These are phyloP conservation scores for Spathaspora gorwiae DNA, from an alignment of 805 yeast genomes.

Conservation along the genomic window DNA sequence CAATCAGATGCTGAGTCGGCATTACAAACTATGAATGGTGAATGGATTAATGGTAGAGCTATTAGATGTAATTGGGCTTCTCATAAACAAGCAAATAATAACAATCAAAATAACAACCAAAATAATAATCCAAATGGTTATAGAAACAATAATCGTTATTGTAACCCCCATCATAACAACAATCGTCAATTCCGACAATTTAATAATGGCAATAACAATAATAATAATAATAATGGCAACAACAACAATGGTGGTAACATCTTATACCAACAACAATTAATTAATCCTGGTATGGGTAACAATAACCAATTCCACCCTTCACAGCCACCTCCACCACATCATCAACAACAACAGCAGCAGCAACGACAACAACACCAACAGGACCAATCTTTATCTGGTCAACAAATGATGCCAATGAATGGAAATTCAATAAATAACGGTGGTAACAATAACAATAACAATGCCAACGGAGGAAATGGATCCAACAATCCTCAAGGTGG, in stretches of 20 bases:
- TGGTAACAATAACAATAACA: slow-evolving; percentile 6
- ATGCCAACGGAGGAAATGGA: neutral
- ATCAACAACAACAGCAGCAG: slow-evolving; percentile 1
- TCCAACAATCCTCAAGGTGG: slow-evolving; percentile 6
- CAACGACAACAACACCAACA: slow-evolving; percentile 4
- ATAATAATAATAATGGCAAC: slow-evolving; percentile 1
- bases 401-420: slow-evolving; percentile 9
- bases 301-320: neutral
- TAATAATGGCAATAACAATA: slow-evolving; percentile 9
- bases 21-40: slow-evolving; percentile 69
- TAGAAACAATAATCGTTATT: slow-evolving; percentile 10
- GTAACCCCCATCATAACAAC: slow-evolving; percentile 6
- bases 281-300: slow-evolving; percentile 1
- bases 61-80: slow-evolving; percentile 88
- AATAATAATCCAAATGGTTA: slow-evolving; percentile 12
- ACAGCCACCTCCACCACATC: neutral
- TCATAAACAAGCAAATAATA: slow-evolving; percentile 45
- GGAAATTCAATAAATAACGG: slow-evolving; percentile 9
- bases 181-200: slow-evolving; percentile 11
- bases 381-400: neutral
- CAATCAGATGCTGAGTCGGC: slow-evolving; percentile 72
- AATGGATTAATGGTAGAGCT: slow-evolving; percentile 64
- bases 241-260: slow-evolving; percentile 1
- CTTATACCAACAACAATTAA: slow-evolving; percentile 4
- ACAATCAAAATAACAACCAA: slow-evolving; percentile 10